Evolutionary conservation across 352 stramenopile genomes (phyloP).

Genomic region (Pythium biforme): DNA sequence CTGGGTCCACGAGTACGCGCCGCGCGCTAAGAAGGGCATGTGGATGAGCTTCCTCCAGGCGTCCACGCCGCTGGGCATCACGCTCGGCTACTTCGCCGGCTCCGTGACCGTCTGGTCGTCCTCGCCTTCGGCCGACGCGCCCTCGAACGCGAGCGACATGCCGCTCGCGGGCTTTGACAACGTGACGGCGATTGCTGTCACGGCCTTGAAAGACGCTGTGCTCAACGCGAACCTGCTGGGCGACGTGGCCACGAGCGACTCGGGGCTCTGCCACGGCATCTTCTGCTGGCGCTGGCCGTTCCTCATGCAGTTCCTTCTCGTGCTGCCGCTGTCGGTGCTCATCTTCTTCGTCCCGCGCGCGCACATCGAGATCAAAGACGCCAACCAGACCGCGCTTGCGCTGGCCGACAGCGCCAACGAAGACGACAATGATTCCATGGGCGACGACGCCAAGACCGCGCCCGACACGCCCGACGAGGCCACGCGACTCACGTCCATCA

Average conservation of each 20-base stretch:
- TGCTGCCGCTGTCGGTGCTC: constrained; percentile 68
- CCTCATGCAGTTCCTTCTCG: constrained; percentile 68
- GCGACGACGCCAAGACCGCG: constrained; percentile 20
- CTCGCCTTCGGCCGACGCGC: constrained; percentile 13
- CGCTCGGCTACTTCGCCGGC: constrained; percentile 71
- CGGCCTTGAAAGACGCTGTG: constrained; percentile 8
- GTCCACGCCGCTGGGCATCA: constrained; percentile 72
- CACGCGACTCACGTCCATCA: constrained; percentile 13
- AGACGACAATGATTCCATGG: constrained; percentile 24
- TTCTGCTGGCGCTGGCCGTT: constrained; percentile 89
- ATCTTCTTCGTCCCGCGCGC: constrained; percentile 79
- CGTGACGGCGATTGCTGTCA: constrained; percentile 24
- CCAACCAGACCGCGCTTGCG: constrained; percentile 60
- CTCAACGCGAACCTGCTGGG: constrained; percentile 35
- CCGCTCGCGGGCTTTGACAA: constrained; percentile 24
- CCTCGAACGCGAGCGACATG: constrained; percentile 19
- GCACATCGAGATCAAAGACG: constrained; percentile 60
- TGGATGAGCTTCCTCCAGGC: constrained; percentile 89
- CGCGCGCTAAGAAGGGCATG: constrained; percentile 51
- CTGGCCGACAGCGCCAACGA: constrained; percentile 41
- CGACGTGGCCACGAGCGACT: constrained; percentile 32
- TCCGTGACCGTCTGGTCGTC: constrained; percentile 69
- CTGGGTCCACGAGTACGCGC: constrained; percentile 87
- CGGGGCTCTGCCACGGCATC: constrained; percentile 62
- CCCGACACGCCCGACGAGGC: constrained; percentile 11